Base-by-base conservation (phyloP, 2,329 filamentous ascomycete species). In the Pseudocercospora ulei region DNA sequence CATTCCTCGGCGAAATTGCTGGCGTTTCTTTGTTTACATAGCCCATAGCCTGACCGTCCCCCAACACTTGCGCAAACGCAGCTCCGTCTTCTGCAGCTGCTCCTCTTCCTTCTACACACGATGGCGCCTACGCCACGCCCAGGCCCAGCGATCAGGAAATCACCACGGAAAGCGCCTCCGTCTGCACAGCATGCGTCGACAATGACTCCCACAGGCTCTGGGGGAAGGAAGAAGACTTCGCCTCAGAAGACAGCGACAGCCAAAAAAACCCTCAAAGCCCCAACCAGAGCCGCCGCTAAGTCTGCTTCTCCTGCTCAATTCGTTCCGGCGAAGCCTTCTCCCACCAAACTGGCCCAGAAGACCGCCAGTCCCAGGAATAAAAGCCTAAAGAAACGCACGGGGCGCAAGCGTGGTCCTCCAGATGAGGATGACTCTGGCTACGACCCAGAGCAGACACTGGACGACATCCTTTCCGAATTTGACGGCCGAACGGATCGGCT, bases 1-100 rank as follows among this genome's bases (percentile, higher is more conserved):
- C 46, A 48, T 48, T 48, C 46, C 46, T 36, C 19, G 36, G 43
- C 37, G 33, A 45, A 16, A 45, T 48, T 48, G 38, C 31, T 23
- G 29, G 12, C 39, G 38, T 35, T 33, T 27, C 39, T 48, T 48
- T 48, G 46, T 48, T 41, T 43, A 45, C 41, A 31, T 39, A 17
- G n/a, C 4, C n/a, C 24, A 7, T 7, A 5, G 4, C 24, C 5
- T 11, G n/a, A 6, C n/a, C n/a, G n/a, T n/a, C 11, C 13, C 36
- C 14, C 16, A 16, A 31, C 26, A 27, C 19, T n/a, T 11, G 18
- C 9, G 17, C 4, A 6, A 26, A 22, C 19, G 6, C 11, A 9
- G 18, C 11, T 16, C 26, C 18, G 16, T 27, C 14, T 28, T 5
- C 11, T 20, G 24, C 28, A 33, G 13, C 25, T 14, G 3, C 14